These are phyloP conservation scores for Dioszegia aurantiaca DNA, from an alignment of 768 basidiomycete species.

Conservation along the genomic window DNA sequence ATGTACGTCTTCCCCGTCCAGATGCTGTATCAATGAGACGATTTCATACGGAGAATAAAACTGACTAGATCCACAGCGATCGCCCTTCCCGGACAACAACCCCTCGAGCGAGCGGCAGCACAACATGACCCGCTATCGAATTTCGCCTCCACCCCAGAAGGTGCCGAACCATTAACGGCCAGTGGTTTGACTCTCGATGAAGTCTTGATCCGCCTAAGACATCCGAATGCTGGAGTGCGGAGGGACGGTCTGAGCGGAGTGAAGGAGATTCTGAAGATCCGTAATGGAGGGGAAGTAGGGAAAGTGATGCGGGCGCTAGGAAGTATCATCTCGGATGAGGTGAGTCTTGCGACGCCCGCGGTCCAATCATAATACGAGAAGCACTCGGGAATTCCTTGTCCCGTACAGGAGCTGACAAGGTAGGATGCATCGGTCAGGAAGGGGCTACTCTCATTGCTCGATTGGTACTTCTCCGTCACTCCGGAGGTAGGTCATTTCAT, in stretches of 20 bases:
- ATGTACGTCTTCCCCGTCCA: constrained; percentile 59
- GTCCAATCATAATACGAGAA: no score
- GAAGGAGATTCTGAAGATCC: constrained; percentile 36
- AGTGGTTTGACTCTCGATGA: constrained; percentile 73
- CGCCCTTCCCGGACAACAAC: constrained; percentile 76
- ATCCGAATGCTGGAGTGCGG: constrained; percentile 73
- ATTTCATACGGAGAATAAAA: not conserved
- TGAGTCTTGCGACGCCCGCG: no score
- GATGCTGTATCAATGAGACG: not conserved
- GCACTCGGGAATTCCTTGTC: no score
- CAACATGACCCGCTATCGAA: constrained; percentile 48
- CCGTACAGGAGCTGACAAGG: constrained; percentile 9
- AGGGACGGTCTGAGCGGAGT: constrained; percentile 60
- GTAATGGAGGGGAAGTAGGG: constrained; percentile 37
- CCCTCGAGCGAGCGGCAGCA: constrained; percentile 38
- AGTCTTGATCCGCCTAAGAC: constrained; percentile 72
- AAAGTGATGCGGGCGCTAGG: constrained; percentile 43
- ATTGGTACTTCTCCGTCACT: constrained; percentile 64
- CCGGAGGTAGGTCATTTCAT: not conserved
- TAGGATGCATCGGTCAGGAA: constrained; percentile 81
- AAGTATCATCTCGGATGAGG: constrained; percentile 80
- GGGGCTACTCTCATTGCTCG: constrained; percentile 64
- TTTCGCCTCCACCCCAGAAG: constrained; percentile 44
- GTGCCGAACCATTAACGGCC: constrained; percentile 65
- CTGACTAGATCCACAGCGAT: constrained; percentile 62